Base-by-base conservation (phyloP, 2,329 filamentous ascomycete species). In the Pseudopithomyces chartarum region DNA sequence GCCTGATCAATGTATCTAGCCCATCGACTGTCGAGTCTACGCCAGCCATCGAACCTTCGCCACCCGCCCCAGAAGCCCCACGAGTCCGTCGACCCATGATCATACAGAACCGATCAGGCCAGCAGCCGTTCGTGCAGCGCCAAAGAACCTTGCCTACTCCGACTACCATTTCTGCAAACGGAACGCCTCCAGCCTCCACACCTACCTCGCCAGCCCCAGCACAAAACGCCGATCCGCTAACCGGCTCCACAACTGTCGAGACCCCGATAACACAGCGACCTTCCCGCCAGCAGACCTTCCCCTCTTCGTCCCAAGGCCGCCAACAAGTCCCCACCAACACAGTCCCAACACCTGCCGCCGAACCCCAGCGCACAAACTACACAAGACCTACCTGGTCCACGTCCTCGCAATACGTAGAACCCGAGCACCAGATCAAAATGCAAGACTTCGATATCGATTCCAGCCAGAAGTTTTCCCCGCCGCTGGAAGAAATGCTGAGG, bases 271-370 rank as follows among this genome's bases (percentile, higher is more conserved):
- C 15, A 20, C 26, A 38, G 6, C 38, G 42, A 2, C 43, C 42
- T 11, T 4, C 36, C 3, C 23, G 15, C 15, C 51, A 50, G 45
- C 12, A 43, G 6, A 43, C 47, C 26, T 61, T 62, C 26, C 56
- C 56, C n/a, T 51, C 54, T 17, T 42, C 55, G 1, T 59, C 58
- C 12, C 42, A 42, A 8, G 5, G 29, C n/a, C 32, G 53, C 12
- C 52, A 40, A 29, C 64, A 66, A 42, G 45, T 52, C 17, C 64
- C 64, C 3, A 53, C 60, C 3, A 66, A 66, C 45, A 63, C 61
- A 44, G 40, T 51, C 12, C 60, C 62, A 13, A 64, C 62, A n/a
- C 54, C 64, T n/a, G 42, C 61, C 15, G 55, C 58, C 6, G 52
- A 52, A 13, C 59, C 46, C 17, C 52, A 55, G 42, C 47, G 34